Conservation (phyloP, 2,329 filamentous ascomycete genomes). For the Aspergillus ochraceoroseus region DNA sequence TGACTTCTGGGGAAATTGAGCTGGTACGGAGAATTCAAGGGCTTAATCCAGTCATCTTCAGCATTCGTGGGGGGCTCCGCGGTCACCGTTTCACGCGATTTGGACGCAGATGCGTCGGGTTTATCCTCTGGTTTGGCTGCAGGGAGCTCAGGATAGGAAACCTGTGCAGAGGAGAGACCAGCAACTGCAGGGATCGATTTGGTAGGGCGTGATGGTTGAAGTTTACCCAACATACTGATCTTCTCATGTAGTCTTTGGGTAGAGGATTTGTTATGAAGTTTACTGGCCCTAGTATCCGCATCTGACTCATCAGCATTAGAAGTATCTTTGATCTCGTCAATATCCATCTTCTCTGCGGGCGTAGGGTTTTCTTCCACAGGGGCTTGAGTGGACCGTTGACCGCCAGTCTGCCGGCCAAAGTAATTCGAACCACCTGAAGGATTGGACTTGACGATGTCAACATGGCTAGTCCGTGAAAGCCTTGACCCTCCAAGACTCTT, state of each 20-base stretch:
- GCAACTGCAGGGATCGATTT: conserved; percentile 43
- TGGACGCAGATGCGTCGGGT: conserved; percentile 21
- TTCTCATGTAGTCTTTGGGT: conserved; percentile 89
- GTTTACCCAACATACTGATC: conserved; percentile 68
- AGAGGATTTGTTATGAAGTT: conserved; percentile 76
- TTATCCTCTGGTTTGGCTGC: conserved; percentile 29
- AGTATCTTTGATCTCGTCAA: conserved; percentile 54
- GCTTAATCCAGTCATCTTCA: conserved; percentile 59
- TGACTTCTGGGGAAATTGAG: conserved; percentile 57
- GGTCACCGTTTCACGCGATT: conserved; percentile 21
- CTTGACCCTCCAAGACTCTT: conserved; percentile 71
- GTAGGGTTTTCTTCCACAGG: conserved; percentile 42
- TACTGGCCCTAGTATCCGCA: conserved; percentile 49
- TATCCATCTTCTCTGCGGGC: conserved; percentile 45
- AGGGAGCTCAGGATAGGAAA: conserved; percentile 38
- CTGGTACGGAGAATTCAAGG: conserved; percentile 44
- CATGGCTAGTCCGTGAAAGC: conserved; percentile 69
- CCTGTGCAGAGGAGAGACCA: conserved; percentile 27
- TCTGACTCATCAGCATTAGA: conserved; percentile 47
- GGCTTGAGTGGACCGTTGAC: conserved; percentile 41
- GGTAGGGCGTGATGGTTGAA: conserved; percentile 44
- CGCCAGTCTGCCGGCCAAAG: conserved; percentile 66
- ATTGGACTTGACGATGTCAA: conserved; percentile 55
- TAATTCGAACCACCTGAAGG: conserved; percentile 61
- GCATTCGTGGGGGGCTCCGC: conserved; percentile 34